Conservation (phyloP, 306 rosid genomes). For the Styphnolobium japonicum region DNA sequence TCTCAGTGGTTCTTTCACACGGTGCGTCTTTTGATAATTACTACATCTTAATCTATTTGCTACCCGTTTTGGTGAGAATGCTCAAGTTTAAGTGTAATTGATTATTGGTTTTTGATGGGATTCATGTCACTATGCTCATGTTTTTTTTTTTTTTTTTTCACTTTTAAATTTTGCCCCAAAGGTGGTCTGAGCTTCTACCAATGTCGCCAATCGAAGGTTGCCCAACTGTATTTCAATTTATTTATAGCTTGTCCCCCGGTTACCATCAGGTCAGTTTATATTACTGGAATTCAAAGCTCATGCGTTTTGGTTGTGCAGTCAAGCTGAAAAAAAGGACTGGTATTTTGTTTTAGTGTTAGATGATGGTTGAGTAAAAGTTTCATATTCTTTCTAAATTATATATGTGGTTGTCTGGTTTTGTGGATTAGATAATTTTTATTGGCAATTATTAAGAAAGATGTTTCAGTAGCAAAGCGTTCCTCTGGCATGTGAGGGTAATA, state of each 20-base stretch:
- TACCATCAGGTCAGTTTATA: conserved; percentile 75
- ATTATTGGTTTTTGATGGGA: background rate
- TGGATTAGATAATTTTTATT: conserved; percentile 9
- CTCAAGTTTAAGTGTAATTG: background rate
- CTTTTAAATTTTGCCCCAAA: conserved; percentile 29
- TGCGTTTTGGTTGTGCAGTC: background rate
- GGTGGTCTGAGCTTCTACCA: conserved; percentile 88
- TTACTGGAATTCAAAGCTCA: background rate
- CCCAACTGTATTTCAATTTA: conserved; percentile 86
- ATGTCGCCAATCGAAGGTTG: conserved; percentile 93
- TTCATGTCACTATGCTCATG: background rate
- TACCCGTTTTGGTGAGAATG: background rate
- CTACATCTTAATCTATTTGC: background rate
- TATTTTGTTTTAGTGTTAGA: background rate
- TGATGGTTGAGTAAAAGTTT: background rate
- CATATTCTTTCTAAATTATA: background rate
- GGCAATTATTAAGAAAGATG: background rate
- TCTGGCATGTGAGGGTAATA: background rate
- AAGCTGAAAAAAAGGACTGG: background rate
- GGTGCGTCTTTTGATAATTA: conserved; percentile 43
- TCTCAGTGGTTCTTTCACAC: conserved; percentile 85
- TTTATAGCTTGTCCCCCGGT: conserved; percentile 80
- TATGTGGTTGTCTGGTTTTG: background rate
- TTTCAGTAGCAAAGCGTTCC: background rate
- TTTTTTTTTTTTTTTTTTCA: background rate